Conservation (phyloP, 2,329 filamentous ascomycete species). For the Epichloe coenophiala region DNA sequence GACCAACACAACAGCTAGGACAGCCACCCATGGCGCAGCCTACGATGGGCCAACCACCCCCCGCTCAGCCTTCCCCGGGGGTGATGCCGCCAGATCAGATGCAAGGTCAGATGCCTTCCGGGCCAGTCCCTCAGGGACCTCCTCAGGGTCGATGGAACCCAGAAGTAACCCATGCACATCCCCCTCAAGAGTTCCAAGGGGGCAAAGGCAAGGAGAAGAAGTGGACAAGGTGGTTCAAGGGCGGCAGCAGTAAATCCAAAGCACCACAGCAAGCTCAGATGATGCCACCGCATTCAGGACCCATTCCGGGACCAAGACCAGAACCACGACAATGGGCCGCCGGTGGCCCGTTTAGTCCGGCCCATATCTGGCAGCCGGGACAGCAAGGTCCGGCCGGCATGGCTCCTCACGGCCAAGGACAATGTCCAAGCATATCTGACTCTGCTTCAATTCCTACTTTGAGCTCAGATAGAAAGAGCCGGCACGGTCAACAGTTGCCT, state of each 20-base stretch:
- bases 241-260: conserved; percentile 2
- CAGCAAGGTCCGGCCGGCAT: conserved; percentile 2
- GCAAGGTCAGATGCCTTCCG: neutral
- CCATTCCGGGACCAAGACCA: conserved; percentile 2
- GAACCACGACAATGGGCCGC: conserved; percentile 1
- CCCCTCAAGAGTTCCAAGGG: neutral
- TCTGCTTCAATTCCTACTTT: neutral
- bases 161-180: neutral
- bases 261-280: conserved; percentile 3
- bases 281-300: neutral
- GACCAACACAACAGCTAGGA: neutral
- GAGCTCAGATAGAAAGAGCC: too few relatives aligned
- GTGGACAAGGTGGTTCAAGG: conserved; percentile 19
- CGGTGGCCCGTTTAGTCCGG: conserved; percentile 1
- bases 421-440: conserved; percentile 1
- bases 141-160: neutral
- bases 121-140: neutral
- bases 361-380: conserved; percentile 4
- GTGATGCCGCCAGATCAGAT: too few relatives aligned
- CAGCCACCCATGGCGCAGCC: neutral
- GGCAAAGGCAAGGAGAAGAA: conserved; percentile 14
- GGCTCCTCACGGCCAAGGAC: neutral
- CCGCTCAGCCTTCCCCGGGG: too few relatives aligned
- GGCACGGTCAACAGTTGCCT: too few relatives aligned
- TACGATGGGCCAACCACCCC: neutral